These are phyloP conservation scores for Xylariaceae sp. DNA, from an alignment of 2,329 filamentous ascomycete genomes.

Conservation along the genomic window DNA sequence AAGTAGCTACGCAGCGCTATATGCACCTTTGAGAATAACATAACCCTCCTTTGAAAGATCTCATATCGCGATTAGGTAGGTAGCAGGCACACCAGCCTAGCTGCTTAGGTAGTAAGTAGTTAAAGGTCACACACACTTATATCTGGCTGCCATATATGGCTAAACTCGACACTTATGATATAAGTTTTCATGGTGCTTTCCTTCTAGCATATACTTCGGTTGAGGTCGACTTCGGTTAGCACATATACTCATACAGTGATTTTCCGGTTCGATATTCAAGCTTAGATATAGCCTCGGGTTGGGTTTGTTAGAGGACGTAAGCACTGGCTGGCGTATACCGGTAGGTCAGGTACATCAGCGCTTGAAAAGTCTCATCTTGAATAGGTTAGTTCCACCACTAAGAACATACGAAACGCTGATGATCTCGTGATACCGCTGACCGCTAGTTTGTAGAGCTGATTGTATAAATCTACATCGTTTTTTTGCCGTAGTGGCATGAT, in stretches of 20 bases:
- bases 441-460: background rate
- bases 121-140: slow-evolving; percentile 6
- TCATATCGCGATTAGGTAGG: slow-evolving; percentile 2
- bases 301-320: background rate
- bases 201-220: slow-evolving; percentile 6
- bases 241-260: slow-evolving; percentile 6
- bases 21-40: too few relatives aligned
- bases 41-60: too few relatives aligned
- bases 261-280: background rate
- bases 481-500: slow-evolving; percentile 9
- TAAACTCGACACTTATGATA: too few relatives aligned
- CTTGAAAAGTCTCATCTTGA: slow-evolving; percentile 5
- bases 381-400: background rate
- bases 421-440: background rate
- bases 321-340: slow-evolving; percentile 1
- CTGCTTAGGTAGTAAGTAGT: background rate
- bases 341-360: slow-evolving; percentile 12
- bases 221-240: slow-evolving; percentile 2
- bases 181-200: too few relatives aligned
- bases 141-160: background rate
- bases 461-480: slow-evolving; percentile 4
- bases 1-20: too few relatives aligned
- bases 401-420: slow-evolving; percentile 12
- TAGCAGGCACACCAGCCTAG: too few relatives aligned
- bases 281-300: background rate